Evolutionary conservation across 495 filamentous ascomycete genomes (phyloP), one percentile per base, ranked within the genome.

Genomic region (Podospora fimiseda): DNA sequence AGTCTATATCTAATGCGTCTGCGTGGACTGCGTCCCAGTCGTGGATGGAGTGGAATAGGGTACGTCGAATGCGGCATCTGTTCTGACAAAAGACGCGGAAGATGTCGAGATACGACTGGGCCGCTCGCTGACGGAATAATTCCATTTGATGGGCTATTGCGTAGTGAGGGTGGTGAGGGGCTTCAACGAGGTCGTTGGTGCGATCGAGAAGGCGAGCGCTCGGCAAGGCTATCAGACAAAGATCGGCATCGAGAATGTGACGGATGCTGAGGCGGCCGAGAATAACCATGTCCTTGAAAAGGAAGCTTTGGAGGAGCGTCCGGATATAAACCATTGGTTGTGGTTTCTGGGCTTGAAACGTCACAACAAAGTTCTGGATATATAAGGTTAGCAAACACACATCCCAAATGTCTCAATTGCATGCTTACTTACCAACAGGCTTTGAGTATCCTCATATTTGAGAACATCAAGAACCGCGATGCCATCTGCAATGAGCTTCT

Each of bases 61-160:
- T 88, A 24, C 93, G 80, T 14, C 93, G 85, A 36, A 94, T 79
- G 9, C 93, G 85, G 62, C 89, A 90, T 46, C 90, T 80, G 59
- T 99, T 99, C 64, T 96, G 83, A 64, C 90, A 95, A 13, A 92
- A 76, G 21, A 84, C 82, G 42, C 87, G 82, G 57, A 90, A 86
- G 16, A 92, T 79, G 58, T 96, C 89, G 6, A 92, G 70, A 61
- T 89, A 95, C 4, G 84, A 83, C 73, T 91, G 69, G 20, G 82
- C 82, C 38, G 85, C 83, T 43, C 86, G 79, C 55, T 84, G 79
- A 30, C 86, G 79, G 70, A 96, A 97, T 6, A 75, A 75, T 48
- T 95, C 84, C 80, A 96, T 93, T 43, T 80, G 74, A 47, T 80
- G 75, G 2, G 86, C 82, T 47, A 91, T 87, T 55, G 85, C 80